A percentile compares a stretch with the other conserved stretches of the same genome.
Evolutionary conservation across 768 basidiomycete genomes (phyloP).

Genomic region (Pleurotus giganteus): DNA sequence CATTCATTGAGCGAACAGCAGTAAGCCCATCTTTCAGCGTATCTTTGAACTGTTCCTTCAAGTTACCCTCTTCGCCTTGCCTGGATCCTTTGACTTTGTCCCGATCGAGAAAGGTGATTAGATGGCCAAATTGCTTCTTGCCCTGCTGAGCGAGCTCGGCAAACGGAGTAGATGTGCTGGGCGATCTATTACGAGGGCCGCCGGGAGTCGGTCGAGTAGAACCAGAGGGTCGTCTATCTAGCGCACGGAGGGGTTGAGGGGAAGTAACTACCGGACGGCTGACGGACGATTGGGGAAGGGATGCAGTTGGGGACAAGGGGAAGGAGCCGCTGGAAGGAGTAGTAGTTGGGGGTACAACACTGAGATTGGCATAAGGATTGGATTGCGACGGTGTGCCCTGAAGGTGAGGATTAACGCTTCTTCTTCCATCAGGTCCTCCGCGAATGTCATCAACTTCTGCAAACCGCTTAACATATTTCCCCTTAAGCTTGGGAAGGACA

Average conservation of each 20-base stretch:
- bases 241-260: constrained; percentile 72
- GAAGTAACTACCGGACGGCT: constrained; percentile 48
- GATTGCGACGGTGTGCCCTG: not conserved
- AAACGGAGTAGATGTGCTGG: constrained; percentile 78
- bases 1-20: constrained; percentile 6
- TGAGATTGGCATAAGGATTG: constrained; percentile 3
- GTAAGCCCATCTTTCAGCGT: constrained; percentile 7
- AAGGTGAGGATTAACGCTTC: not conserved
- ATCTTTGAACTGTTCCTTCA: constrained; percentile 6
- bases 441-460: constrained; percentile 71
- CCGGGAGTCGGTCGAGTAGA: constrained; percentile 33
- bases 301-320: constrained; percentile 3
- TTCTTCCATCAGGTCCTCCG: not conserved
- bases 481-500: constrained; percentile 77
- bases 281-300: not conserved
- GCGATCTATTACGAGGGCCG: constrained; percentile 64
- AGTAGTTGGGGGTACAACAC: constrained; percentile 25
- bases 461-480: constrained; percentile 79
- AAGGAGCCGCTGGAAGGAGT: not conserved
- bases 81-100: constrained; percentile 62
- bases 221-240: constrained; percentile 72
- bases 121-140: constrained; percentile 82
- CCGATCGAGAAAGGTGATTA: constrained; percentile 85
- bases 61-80: constrained; percentile 38
- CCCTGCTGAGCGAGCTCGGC: constrained; percentile 89